phyloP scores from a whole-genome alignment of 345 rosid genomes.

The Boechera divaricarpa region DNA sequence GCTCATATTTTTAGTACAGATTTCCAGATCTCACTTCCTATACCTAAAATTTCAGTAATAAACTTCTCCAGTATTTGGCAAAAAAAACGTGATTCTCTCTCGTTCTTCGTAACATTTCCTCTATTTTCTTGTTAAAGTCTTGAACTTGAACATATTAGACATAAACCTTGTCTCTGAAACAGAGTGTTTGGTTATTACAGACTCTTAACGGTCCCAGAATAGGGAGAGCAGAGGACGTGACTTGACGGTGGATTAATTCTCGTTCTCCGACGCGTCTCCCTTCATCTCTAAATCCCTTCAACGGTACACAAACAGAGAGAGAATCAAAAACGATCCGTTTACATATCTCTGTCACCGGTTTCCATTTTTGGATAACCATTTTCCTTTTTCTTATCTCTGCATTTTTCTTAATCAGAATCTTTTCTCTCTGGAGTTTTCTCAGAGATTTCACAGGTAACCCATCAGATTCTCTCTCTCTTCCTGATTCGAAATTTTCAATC shows the following conservation, averaged over 20 bases:
- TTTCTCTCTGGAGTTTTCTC: neutral
- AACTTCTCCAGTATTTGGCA: neutral
- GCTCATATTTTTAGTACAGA: neutral
- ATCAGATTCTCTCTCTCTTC: neutral
- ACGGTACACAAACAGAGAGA: conserved; percentile 8
- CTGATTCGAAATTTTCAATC: neutral
- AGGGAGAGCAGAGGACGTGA: conserved; percentile 1
- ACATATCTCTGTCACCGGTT: neutral
- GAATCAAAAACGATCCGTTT: conserved; percentile 12
- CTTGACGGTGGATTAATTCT: neutral
- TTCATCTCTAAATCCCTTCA: conserved; percentile 22
- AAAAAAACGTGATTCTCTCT: neutral
- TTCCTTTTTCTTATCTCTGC: neutral
- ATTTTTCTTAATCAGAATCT: neutral
- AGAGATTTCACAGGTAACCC: conserved; percentile 7
- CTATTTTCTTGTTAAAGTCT: neutral
- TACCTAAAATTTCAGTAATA: neutral
- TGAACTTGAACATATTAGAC: neutral
- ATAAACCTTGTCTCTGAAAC: neutral
- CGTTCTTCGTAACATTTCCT: neutral
- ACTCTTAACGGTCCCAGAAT: conserved; percentile 4
- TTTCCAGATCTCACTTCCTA: neutral
- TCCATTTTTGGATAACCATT: conserved; percentile 3
- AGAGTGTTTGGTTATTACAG: neutral
- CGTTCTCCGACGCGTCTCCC: conserved; percentile 4